Percentiles rank a stretch among this genome's conserved stretches.
phyloP scores from a whole-genome alignment of 345 rosid genomes.

The Populus alba region DNA sequence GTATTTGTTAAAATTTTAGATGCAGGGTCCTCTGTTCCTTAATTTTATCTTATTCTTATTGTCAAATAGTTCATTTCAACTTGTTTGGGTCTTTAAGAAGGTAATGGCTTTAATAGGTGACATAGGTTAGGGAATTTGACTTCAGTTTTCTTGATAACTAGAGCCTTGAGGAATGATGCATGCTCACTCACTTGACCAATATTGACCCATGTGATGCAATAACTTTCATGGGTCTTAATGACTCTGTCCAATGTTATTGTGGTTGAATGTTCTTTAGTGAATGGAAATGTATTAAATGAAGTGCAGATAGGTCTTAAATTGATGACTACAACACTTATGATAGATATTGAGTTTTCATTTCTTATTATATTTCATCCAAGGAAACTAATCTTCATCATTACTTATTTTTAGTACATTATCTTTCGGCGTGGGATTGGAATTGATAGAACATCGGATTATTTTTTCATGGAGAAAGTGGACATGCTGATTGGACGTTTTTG shows the following conservation, averaged over 20 bases:
- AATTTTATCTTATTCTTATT: background rate
- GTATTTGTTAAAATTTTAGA: background rate
- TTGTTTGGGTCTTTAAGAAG: background rate
- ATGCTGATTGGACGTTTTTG: constrained; percentile 75
- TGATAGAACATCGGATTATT: constrained; percentile 73
- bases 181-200: background rate
- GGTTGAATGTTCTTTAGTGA: background rate
- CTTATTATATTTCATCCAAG: background rate
- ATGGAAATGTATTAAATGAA: background rate
- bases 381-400: constrained; percentile 10
- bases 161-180: background rate
- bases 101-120: background rate
- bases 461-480: constrained; percentile 83
- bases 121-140: background rate
- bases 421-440: constrained; percentile 92
- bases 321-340: background rate
- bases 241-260: background rate
- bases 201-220: background rate
- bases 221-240: background rate
- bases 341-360: background rate
- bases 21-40: background rate
- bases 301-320: background rate
- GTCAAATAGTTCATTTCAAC: background rate
- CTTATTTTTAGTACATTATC: constrained; percentile 62
- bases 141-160: background rate